Evolutionary conservation across 2,329 filamentous ascomycete species (phyloP), one percentile per base, ranked within the genome.

Genomic region (Ophiostoma triangulosporum): DNA sequence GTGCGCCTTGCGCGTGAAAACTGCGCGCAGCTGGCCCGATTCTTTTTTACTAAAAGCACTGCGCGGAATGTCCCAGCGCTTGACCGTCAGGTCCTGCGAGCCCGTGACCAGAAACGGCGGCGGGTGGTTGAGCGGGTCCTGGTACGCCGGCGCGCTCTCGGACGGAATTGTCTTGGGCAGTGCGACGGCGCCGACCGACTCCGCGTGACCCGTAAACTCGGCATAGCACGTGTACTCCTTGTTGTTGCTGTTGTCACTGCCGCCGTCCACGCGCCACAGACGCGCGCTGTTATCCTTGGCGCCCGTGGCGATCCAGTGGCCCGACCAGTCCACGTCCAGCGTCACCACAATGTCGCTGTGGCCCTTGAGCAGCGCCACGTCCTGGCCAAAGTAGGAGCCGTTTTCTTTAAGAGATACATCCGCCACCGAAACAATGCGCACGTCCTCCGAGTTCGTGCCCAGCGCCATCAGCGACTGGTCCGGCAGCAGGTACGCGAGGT

Each of bases 311-410:
- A 98, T 78, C 93, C 93, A 98, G 65, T 93, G 83, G 0, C 94
- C 94, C 9, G 93, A 97, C 88, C 89, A 95, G 68, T 98, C 93
- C 3, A 88, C 83, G 64, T 96, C 90, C 38, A 98, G 73, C 55
- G 89, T 90, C 61, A 98, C 95, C 56, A 98, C 86, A 51, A 98
- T 96, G 61, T 98, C 93, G 50, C 90, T 83, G 61, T 98, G 93
- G 1, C 93, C 93, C 63, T 87, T 88, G 2, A 98, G 74, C 24
- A 93, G 73, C 2, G 83, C 87, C 36, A 95, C 76, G 63, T 98
- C 93, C 56, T 90, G 87, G 14, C 93, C 93, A 65, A 97, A 96
- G 64, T 90, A 93, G 24, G 71, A 70, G 1, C 69, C 65, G 24
- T 62, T 5, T 32, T 29, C 14, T 45, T n/a, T 26, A 45, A n/a